Base-by-base conservation (phyloP, 495 filamentous ascomycete genomes). In the Penicillium riverlandense region DNA sequence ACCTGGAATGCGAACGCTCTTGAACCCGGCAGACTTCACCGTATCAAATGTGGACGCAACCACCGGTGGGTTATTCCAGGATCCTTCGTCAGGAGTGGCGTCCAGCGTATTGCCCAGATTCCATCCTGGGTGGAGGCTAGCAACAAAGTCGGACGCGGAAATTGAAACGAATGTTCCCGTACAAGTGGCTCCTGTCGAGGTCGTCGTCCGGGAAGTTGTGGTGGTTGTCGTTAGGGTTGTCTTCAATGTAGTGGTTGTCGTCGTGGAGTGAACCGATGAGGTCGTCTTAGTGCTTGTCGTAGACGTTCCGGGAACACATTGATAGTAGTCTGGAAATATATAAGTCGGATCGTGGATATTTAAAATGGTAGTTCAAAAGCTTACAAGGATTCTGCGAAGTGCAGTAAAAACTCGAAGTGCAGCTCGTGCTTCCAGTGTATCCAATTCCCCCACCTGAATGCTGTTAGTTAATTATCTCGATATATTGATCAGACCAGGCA, bases 1-100 rank as follows among this genome's bases (percentile, higher is more conserved):
- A 74, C 73, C 72, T 48, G 78, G 80, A 43, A 83, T 72, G 11
- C 78, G 65, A 40, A 83, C 68, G 39, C 72, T 73, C 42, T 77
- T 80, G 54, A 77, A 82, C 7, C 78, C 79, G 6, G 74, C 66
- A 1, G 61, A 55, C 53, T 79, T 72, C 13, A 79, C 65, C 16
- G 69, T 58, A 29, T 72, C 62, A 16, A 84, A 75, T 0, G 75
- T 77, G 2, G 61, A 57, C 5, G 58, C 61, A 14, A 70, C 49
- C 12, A 80, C 72, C 11, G 58, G 49, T 1, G 70, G 57, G 44
- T 80, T 82, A 38, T 75, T 76, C 79, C 80, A 84, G 4, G 67
- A 72, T 2, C 75, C 78, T 48, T 84, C 80, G 38, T 68, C 61
- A 5, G 77, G 72, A 11, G 70, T 57, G 5, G 77, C 77, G 54